phyloP scores from a whole-genome alignment of 345 rosid species.

The Draba incana region DNA sequence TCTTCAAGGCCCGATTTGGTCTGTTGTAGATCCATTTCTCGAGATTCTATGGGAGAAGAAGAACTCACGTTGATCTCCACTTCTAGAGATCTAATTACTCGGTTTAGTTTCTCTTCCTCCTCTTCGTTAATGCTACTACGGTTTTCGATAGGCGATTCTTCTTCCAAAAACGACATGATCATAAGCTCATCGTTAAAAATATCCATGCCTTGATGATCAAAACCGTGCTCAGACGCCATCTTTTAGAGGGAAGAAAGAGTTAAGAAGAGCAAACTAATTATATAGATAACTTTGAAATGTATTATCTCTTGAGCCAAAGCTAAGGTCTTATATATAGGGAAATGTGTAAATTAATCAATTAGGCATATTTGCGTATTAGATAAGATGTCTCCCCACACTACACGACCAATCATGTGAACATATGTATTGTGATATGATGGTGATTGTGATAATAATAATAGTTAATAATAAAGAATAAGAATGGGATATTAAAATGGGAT shows the following conservation, averaged over 20 bases:
- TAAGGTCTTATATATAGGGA: slow-evolving; percentile 35
- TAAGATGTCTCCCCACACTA: slow-evolving; percentile 32
- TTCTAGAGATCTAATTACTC: slow-evolving; percentile 55
- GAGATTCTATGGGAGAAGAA: slow-evolving; percentile 8
- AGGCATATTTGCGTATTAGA: slow-evolving; percentile 35
- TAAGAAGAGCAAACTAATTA: slow-evolving; percentile 6
- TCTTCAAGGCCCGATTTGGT: slow-evolving; percentile 4
- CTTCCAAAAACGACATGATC: slow-evolving; percentile 49
- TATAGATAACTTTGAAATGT: slow-evolving; percentile 9
- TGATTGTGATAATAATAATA: slow-evolving; percentile 28
- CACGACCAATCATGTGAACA: slow-evolving; percentile 48
- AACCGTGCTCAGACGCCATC: slow-evolving; percentile 44
- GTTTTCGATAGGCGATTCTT: slow-evolving; percentile 45
- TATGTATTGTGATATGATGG: slow-evolving; percentile 34
- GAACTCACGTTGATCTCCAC: slow-evolving; percentile 51
- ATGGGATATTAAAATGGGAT: slow-evolving; percentile 25
- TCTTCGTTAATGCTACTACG: slow-evolving; percentile 33
- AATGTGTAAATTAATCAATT: slow-evolving; percentile 26
- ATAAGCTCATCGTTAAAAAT: slow-evolving; percentile 36
- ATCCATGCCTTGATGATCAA: slow-evolving; percentile 36
- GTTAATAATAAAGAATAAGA: slow-evolving; percentile 27
- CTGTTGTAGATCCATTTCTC: slow-evolving; percentile 19
- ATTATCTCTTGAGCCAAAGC: slow-evolving; percentile 24
- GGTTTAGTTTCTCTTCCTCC: slow-evolving; percentile 49
- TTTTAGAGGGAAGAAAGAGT: slow-evolving; percentile 5